Evolutionary conservation across 2,329 filamentous ascomycete species (phyloP).

Genomic region (Aureobasidium sp.): DNA sequence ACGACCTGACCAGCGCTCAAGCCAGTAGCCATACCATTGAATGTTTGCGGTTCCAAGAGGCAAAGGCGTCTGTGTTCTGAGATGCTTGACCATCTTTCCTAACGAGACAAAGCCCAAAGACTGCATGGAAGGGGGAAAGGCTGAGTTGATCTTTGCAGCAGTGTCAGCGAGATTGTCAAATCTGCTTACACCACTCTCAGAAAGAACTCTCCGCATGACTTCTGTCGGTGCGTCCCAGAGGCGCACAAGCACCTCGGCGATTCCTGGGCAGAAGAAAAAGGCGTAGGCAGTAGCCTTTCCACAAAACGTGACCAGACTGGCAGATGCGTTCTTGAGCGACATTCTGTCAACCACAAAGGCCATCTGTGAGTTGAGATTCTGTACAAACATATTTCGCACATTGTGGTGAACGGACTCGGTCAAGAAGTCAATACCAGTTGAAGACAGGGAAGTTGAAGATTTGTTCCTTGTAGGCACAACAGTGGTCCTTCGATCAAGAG

Average conservation of each 20-base stretch:
- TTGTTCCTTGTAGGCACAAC: constrained; percentile 39
- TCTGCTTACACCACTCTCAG: constrained; percentile 56
- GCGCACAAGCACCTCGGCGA: constrained; percentile 74
- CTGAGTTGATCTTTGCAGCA: constrained; percentile 57
- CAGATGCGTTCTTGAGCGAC: constrained; percentile 66
- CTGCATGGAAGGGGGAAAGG: constrained; percentile 63
- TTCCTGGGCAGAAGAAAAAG: constrained; percentile 84
- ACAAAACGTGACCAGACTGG: constrained; percentile 67
- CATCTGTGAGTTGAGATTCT: constrained; percentile 78
- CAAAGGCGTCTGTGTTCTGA: constrained; percentile 59
- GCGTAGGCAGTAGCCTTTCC: constrained; percentile 88
- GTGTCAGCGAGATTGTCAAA: constrained; percentile 41
- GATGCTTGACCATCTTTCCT: constrained; percentile 48
- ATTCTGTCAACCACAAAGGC: constrained; percentile 82
- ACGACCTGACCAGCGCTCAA: constrained; percentile 74
- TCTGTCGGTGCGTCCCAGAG: constrained; percentile 69
- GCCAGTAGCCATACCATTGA: constrained; percentile 80
- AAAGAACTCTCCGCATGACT: constrained; percentile 62
- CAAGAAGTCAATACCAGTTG: constrained; percentile 58
- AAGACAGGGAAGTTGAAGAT: constrained; percentile 54
- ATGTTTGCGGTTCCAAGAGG: constrained; percentile 65
- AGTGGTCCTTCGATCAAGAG: constrained; percentile 50
- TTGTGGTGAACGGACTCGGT: constrained; percentile 78
- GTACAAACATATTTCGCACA: constrained; percentile 75
- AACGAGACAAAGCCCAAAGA: constrained; percentile 57